A percentile compares a stretch with the other conserved stretches of the same genome.
phyloP scores from a whole-genome alignment of 371 early-diverging fungal species.

The Mucor racemosus region DNA sequence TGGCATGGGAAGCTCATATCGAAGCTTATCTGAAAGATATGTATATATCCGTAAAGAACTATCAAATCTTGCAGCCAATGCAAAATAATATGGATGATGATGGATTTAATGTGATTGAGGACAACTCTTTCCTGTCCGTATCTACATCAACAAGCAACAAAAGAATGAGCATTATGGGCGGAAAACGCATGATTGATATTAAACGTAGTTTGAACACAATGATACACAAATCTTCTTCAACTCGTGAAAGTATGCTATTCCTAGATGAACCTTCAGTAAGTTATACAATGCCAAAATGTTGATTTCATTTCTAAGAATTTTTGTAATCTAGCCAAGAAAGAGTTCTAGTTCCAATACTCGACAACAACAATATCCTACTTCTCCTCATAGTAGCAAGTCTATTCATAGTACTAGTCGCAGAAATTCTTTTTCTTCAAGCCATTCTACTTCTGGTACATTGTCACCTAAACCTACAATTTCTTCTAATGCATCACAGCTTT shows the following conservation, averaged over 20 bases:
- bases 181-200: slow-evolving; percentile 32
- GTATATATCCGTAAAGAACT: slow-evolving; percentile 74
- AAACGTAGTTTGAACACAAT: slow-evolving; percentile 40
- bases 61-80: slow-evolving; percentile 75
- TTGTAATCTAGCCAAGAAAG: slow-evolving; percentile 30
- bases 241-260: slow-evolving; percentile 38
- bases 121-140: neutral
- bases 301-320: neutral
- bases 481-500: slow-evolving; percentile 16
- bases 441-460: slow-evolving; percentile 15
- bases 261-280: slow-evolving; percentile 38
- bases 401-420: neutral
- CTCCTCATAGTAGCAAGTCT: neutral
- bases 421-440: slow-evolving; percentile 23
- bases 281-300: neutral
- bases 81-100: slow-evolving; percentile 2
- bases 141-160: neutral
- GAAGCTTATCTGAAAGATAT: slow-evolving; percentile 62
- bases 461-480: slow-evolving; percentile 15
- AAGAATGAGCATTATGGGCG: slow-evolving; percentile 25
- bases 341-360: slow-evolving; percentile 29
- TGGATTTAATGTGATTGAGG: too few relatives aligned
- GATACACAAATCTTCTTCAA: slow-evolving; percentile 24
- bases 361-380: slow-evolving; percentile 1
- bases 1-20: slow-evolving; percentile 50